Conservation (phyloP, 805 yeast genomes). For the Dipodascus geniculatus region DNA sequence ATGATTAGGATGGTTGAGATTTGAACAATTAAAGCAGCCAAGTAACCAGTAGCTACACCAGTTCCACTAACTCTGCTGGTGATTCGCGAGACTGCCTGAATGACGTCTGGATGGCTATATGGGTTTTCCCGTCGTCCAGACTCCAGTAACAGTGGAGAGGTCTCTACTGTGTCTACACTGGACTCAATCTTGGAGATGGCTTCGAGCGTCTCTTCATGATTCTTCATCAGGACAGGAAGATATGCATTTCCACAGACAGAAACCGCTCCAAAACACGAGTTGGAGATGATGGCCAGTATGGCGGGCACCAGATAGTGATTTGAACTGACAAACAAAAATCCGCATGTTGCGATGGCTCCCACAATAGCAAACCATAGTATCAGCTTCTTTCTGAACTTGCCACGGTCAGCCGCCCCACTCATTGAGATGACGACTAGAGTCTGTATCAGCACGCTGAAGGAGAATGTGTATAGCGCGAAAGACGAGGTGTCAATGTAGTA, state of each 20-base stretch:
- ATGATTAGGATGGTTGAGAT: constrained; percentile 42
- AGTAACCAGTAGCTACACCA: constrained; percentile 63
- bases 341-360: constrained; percentile 46
- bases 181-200: neutral
- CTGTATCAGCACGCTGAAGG: constrained; percentile 61
- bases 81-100: constrained; percentile 8
- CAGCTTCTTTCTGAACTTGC: constrained; percentile 44
- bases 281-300: constrained; percentile 47
- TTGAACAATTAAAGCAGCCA: constrained; percentile 59
- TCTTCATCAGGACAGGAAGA: constrained; percentile 44
- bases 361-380: constrained; percentile 44
- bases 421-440: constrained; percentile 58
- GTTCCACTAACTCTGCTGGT: constrained; percentile 40
- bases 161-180: neutral
- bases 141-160: neutral
- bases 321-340: constrained; percentile 30
- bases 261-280: constrained; percentile 64
- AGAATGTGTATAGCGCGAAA: constrained; percentile 62
- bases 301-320: constrained; percentile 41
- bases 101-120: neutral
- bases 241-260: constrained; percentile 72
- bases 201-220: constrained; percentile 2
- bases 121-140: neutral
- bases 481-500: constrained; percentile 58
- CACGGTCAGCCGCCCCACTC: constrained; percentile 62